Conservation (phyloP, 2,329 filamentous ascomycete species). For the Sporothrix euskadiensis region DNA sequence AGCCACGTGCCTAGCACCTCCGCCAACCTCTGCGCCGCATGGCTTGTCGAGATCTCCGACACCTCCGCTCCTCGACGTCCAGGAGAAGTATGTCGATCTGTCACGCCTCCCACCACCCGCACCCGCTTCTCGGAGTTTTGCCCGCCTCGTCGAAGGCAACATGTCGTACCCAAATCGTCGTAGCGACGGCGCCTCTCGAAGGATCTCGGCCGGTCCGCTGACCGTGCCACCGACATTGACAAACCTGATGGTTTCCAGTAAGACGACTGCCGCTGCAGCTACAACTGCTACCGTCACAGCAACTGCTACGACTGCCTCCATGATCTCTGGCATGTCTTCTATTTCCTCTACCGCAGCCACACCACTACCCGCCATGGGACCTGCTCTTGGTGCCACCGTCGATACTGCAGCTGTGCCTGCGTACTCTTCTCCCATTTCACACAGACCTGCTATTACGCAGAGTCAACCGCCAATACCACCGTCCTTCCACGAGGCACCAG, state of each 20-base stretch:
- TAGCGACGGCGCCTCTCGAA: conserved; percentile 47
- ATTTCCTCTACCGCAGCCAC: not conserved
- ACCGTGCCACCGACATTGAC: conserved; percentile 32
- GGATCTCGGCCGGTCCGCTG: conserved; percentile 43
- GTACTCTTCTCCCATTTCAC: not conserved
- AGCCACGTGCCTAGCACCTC: conserved; percentile 45
- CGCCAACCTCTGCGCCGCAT: conserved; percentile 51
- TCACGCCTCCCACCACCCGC: conserved; percentile 53
- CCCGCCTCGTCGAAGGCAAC: conserved; percentile 49
- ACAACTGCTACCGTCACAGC: conserved; percentile 33
- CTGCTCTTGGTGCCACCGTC: not conserved
- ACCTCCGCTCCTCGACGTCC: conserved; percentile 44
- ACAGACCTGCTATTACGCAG: conserved; percentile 3
- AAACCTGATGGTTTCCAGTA: conserved; percentile 28
- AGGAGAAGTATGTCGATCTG: conserved; percentile 52
- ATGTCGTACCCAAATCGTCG: conserved; percentile 48
- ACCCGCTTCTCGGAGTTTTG: conserved; percentile 57
- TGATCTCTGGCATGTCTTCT: conserved; percentile 10
- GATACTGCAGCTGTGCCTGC: not conserved
- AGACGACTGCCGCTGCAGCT: conserved; percentile 26
- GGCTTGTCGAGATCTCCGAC: conserved; percentile 57
- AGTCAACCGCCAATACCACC: not conserved
- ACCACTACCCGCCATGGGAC: not conserved
- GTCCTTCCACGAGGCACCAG: not conserved
- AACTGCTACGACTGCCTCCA: conserved; percentile 35